Percentiles rank a stretch among this genome's conserved stretches.
Evolutionary conservation across 1,139 yeast species (phyloP).

Genomic region (Protomyces inundatus): DNA sequence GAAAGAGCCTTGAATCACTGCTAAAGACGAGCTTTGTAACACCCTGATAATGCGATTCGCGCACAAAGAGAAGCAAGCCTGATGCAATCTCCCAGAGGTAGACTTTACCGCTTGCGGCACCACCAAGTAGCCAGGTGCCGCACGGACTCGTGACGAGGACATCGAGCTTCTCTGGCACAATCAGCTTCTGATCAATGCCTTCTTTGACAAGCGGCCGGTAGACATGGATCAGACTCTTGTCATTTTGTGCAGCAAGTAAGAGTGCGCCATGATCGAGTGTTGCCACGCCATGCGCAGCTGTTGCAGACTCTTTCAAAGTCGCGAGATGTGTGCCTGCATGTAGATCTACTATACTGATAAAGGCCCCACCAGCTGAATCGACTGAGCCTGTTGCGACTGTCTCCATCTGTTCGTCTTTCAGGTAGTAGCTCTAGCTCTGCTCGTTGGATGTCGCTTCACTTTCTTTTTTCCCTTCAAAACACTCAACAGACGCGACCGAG

Average conservation of each 20-base stretch:
- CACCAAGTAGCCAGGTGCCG: constrained; percentile 57
- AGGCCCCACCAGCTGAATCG: background rate
- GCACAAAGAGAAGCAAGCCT: constrained; percentile 65
- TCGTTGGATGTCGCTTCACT: background rate
- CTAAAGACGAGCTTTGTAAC: constrained; percentile 58
- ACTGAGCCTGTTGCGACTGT: constrained; percentile 1
- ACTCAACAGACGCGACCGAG: background rate
- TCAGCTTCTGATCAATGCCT: constrained; percentile 72
- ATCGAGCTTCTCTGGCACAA: constrained; percentile 72
- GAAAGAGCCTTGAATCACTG: constrained; percentile 60
- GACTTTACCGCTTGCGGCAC: constrained; percentile 64
- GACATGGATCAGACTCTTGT: constrained; percentile 68
- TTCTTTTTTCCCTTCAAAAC: background rate
- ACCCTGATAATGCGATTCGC: constrained; percentile 80
- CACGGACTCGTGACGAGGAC: constrained; percentile 53
- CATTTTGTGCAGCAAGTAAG: constrained; percentile 42
- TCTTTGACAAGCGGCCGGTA: constrained; percentile 69
- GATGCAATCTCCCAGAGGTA: constrained; percentile 79
- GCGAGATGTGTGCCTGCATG: constrained; percentile 27
- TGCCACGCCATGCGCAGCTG: constrained; percentile 5
- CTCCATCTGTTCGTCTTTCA: background rate
- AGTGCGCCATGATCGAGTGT: constrained; percentile 9
- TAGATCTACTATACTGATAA: constrained; percentile 10
- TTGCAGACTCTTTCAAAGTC: constrained; percentile 28
- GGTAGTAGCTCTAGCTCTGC: too few relatives aligned